Base-by-base conservation (phyloP, 768 basidiomycete genomes). In the Calocybe indica region DNA sequence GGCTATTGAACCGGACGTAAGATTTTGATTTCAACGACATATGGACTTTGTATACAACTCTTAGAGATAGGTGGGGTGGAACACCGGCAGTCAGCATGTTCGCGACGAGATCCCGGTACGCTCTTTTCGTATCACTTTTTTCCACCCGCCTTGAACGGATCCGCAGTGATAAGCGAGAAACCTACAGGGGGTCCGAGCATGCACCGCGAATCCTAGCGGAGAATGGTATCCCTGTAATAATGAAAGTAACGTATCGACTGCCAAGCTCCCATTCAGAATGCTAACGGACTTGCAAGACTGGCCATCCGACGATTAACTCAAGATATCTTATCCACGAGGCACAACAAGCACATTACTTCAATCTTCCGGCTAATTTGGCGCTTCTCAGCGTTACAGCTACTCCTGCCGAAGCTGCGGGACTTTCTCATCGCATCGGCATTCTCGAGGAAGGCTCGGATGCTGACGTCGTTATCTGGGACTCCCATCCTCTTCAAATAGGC, bases 61-160 rank as follows among this genome's bases (percentile, higher is more conserved):
- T 35, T 14, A 33, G 9, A 31, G 22, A 36, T 47, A 72, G 71
- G 38, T 74, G 68, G 65, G 75, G 72, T 41, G 72, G 70, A 5
- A 71, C 22, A 22, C 22, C 22, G 4, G 22, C 22, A 4, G 22
- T 22, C 22, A 4, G 22, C 2, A 22, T 22, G 22, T 22, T 22
- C 22, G 22, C 22, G 22, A 22, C 22, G 22, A 22, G 42, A 31
- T 30, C 30, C 42, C 31, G 35, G 22, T 33, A 31, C 15, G 35
- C 82, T 8, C 91, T 92, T 0, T 82, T 86, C 2, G 70, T 83
- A 36, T 91, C 92, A 2, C 63, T 95, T 37, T 92, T 92, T 50
- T 85, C 88, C 3, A 90, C 84, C 34, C 85, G 84, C 58, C 79
- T 84, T 55, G 70, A 83, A 70, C 82, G 66, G 47, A 55, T 35